Base-by-base conservation (phyloP, 805 yeast species). In the Wickerhamomyces silvicola region DNA sequence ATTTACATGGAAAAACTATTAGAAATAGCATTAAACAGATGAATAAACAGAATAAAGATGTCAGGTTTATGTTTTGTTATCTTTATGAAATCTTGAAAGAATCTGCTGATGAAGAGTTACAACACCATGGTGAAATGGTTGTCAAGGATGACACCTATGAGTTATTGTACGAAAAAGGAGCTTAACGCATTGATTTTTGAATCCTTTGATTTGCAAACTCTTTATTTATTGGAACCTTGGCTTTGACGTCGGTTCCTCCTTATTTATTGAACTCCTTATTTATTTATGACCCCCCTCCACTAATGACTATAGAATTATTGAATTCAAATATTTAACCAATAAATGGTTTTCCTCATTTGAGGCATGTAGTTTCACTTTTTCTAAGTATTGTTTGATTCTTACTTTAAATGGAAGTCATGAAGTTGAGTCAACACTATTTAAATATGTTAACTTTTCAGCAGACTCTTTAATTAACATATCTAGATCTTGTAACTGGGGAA, bases 1-100 rank as follows among this genome's bases (percentile, higher is more conserved):
- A 22, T 13, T 14, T 33, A 6, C 40, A 41, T 26, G 28, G 33
- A 27, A 23, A 35, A 32, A 32, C 15, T 13, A 12, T n/a, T 4
- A n/a, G 6, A 36, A 38, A 18, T 37, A 36, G 21, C 37, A 41
- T n/a, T 17, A 13, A 16, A 30, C 37, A 16, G 27, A 36, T 19
- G 20, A 26, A 22, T 10, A 18, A 6, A 28, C 32, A 38, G 21
- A 39, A 39, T 33, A 39, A 39, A 33, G 45, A 41, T 24, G 32
- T 32, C 4, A 35, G 34, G 7, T 41, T 41, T 26, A 30, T 41
- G 39, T 41, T 38, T 32, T 41, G 22, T 27, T 39, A 35, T 22
- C 17, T 41, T 19, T 41, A 41, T 26, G 42, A 41, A 14, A 39
- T 37, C 1, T 25, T 41, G 22, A 38, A 39, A 13, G 32, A 32